A percentile compares a stretch with the other conserved stretches of the same genome.
These are phyloP conservation scores for Leptomonas pyrrhocoris DNA, from an alignment of 208 protist species.

Conservation along the genomic window DNA sequence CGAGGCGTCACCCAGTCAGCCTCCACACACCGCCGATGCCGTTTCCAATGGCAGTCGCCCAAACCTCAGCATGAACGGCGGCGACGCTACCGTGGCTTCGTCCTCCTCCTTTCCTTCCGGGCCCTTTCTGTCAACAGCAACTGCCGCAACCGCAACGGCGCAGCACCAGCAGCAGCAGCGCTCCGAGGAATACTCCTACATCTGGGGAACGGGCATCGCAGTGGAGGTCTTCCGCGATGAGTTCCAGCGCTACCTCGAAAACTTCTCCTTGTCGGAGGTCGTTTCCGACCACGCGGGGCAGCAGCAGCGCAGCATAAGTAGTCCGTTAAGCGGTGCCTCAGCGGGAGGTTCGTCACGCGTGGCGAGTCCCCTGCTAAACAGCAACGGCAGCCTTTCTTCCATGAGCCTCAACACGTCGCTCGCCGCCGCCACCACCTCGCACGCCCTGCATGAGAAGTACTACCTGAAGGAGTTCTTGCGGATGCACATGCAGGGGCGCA, in stretches of 20 bases:
- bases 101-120: not conserved
- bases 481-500: constrained; percentile 75
- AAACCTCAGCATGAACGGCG: not conserved
- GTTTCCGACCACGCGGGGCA: constrained; percentile 14
- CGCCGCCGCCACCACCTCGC: constrained; percentile 7
- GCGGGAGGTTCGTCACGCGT: not conserved
- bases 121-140: not conserved
- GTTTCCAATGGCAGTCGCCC: too few species aligned
- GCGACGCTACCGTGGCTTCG: not conserved
- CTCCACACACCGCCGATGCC: not conserved
- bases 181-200: constrained; percentile 84
- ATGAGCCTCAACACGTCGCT: not conserved
- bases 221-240: constrained; percentile 81
- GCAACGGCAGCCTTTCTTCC: constrained; percentile 12
- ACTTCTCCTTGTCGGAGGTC: constrained; percentile 42
- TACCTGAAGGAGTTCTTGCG: constrained; percentile 78
- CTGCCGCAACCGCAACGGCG: not conserved
- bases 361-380: not conserved
- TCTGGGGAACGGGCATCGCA: constrained; percentile 90
- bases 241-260: constrained; percentile 85
- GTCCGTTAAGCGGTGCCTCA: constrained; percentile 1
- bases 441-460: constrained; percentile 37
- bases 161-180: constrained; percentile 31
- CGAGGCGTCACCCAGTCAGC: constrained; percentile 13
- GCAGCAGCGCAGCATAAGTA: not conserved